Base-by-base conservation (phyloP, 805 yeast species). In the Saturnispora gosingensis region DNA sequence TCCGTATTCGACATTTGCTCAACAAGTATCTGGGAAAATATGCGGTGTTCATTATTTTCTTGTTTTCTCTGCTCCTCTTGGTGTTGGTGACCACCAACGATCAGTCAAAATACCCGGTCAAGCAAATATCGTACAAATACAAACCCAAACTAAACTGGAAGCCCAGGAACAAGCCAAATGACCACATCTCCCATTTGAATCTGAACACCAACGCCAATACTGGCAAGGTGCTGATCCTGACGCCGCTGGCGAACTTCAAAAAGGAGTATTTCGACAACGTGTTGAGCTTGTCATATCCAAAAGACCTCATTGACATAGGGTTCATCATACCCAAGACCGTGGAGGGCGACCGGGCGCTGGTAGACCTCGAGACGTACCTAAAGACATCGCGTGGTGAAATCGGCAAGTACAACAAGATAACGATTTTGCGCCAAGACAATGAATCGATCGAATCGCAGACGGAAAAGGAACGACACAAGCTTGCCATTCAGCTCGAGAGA, bases 401-500 rank as follows among this genome's bases (percentile, higher is more conserved):
- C 25, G 71, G 77, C 58, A 78, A 88, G 63, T 93, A 87, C 68
- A 81, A 85, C 51, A 87, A 88, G 63, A 80, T 93, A 57, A 86
- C 96, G 22, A 84, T 93, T 44, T 73, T 93, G 63, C 81, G 98
- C 68, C 98, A 93, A 71, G 98, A 93, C 67, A 75, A 84, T 30
- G 84, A 85, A 40, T 81, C 95, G 6, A 76, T 88, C 57, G 77
- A 77, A 36, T 77, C 84, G 43, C 93, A 90, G 64, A 27, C 45
- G 22, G 99, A 93, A 66, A 85, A 86, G 67, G 95, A 88, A 57
- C 78, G 99, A 64, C 99, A 93, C 65, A 96, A 95, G 3, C 70
- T 85, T 56, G 70, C 68, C 25, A 95, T 82, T 27, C 99, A 93
- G 68, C 90, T 89, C 67, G 85, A 86, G 61, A 80, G 99, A 66